Evolutionary conservation across 768 basidiomycete genomes (phyloP).

Genomic region (Lepiota venenata): DNA sequence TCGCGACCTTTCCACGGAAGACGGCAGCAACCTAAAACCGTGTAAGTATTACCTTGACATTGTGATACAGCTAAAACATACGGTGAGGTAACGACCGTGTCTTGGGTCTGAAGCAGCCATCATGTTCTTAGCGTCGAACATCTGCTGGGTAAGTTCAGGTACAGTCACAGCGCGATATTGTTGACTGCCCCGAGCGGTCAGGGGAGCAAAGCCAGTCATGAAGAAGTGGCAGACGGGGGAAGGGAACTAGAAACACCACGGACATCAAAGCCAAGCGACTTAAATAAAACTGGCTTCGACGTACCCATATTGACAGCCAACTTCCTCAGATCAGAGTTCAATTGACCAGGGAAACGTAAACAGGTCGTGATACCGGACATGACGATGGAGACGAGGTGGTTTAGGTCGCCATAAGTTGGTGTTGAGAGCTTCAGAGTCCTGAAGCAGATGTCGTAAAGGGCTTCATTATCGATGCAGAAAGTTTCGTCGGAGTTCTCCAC

Average conservation of each 20-base stretch:
- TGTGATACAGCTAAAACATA: slow-evolving; percentile 26
- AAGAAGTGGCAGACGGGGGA: slow-evolving; percentile 99
- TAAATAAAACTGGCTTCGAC: slow-evolving; percentile 20
- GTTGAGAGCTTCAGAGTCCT: slow-evolving; percentile 94
- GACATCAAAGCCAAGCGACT: neutral
- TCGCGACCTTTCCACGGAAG: slow-evolving; percentile 99
- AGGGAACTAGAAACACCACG: slow-evolving; percentile 63
- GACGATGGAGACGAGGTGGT: slow-evolving; percentile 95
- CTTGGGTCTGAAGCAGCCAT: slow-evolving; percentile 98
- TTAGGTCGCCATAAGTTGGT: slow-evolving; percentile 96
- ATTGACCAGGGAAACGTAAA: slow-evolving; percentile 99
- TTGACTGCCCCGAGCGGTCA: slow-evolving; percentile 91
- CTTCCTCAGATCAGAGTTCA: slow-evolving; percentile 98
- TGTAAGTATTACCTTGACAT: neutral
- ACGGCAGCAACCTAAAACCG: slow-evolving; percentile 74
- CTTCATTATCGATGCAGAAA: slow-evolving; percentile 99
- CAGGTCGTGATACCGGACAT: slow-evolving; percentile 99
- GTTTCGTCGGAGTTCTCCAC: slow-evolving; percentile 99
- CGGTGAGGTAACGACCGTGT: slow-evolving; percentile 97
- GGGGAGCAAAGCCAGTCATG: slow-evolving; percentile 94
- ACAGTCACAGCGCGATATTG: slow-evolving; percentile 97
- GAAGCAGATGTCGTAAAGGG: slow-evolving; percentile 99
- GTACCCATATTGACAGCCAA: slow-evolving; percentile 98
- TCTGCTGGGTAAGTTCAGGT: slow-evolving; percentile 96
- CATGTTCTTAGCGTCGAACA: slow-evolving; percentile 99